These are phyloP conservation scores for Solanum acaule DNA, from an alignment of 257 asterid species.

Conservation along the genomic window DNA sequence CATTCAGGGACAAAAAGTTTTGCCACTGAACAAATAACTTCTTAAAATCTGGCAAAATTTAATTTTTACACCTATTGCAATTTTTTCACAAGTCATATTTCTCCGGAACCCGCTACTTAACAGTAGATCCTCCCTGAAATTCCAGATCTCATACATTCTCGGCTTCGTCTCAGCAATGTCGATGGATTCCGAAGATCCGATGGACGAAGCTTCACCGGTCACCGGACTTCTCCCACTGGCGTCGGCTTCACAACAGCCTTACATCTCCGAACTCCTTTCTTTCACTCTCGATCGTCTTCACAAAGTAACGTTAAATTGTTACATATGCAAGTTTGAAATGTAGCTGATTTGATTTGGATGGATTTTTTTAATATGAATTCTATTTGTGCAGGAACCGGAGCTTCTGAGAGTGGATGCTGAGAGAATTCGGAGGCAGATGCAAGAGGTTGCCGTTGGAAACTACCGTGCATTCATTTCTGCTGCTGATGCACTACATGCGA, in stretches of 20 bases:
- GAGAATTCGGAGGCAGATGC: constrained; percentile 97
- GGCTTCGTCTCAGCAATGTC: constrained; percentile 6
- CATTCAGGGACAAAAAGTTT: not conserved
- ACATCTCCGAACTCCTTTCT: constrained; percentile 88
- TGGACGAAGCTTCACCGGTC: constrained; percentile 35
- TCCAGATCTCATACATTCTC: not conserved
- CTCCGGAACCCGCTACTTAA: not conserved
- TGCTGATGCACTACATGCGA: constrained; percentile 81
- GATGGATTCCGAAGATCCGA: constrained; percentile 50
- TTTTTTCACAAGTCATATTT: not conserved
- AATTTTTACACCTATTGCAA: not conserved
- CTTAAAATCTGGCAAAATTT: not conserved
- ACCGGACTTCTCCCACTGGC: constrained; percentile 70
- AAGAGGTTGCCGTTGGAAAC: constrained; percentile 95
- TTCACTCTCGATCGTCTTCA: constrained; percentile 98
- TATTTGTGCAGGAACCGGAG: constrained; percentile 65
- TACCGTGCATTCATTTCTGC: constrained; percentile 88
- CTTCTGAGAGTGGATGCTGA: constrained; percentile 89
- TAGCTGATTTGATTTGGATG: not conserved
- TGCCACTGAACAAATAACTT: not conserved
- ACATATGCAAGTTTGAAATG: not conserved
- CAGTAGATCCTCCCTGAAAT: not conserved
- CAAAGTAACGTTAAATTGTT: constrained; percentile 39
- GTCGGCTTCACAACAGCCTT: constrained; percentile 83
- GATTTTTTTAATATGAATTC: not conserved